Base-by-base conservation (phyloP, 2,329 filamentous ascomycete species). In the Ascochyta viciae-villosae region DNA sequence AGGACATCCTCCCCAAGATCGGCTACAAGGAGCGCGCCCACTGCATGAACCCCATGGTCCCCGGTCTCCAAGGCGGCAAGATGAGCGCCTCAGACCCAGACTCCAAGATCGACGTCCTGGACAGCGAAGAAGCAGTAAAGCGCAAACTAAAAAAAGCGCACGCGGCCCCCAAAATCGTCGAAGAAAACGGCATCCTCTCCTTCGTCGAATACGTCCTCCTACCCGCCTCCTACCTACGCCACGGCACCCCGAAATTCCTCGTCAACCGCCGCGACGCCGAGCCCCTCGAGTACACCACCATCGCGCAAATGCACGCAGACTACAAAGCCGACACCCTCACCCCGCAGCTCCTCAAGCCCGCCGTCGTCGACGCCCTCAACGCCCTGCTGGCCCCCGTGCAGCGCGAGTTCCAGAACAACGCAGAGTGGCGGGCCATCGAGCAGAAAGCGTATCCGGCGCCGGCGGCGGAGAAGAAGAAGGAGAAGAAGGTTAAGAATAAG, bases 81-180 rank as follows among this genome's bases (percentile, higher is more conserved):
- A 96, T 96, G 92, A 82, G 78, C 58, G 76, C 82, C 19, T 84
- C 86, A 56, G 89, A 91, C 65, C 77, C 79, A 66, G 89, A 93
- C 76, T 91, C 87, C 71, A 97, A 97, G 79, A 96, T 98, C 63
- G 95, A 98, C 72, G 83, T 98, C n/a, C 85, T 98, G 16, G 95
- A 98, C 71, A 64, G 84, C 0, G 80, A 89, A 0, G 91, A 96
- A 0, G 78, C 80, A 2, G 89, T 98, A 13, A 81, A 83, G 65
- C 92, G 89, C 81, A 77, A 77, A 60, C 63, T 77, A 16, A 88
- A 88, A 72, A 97, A 97, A 77, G 92, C 94, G 0, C 86, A 89
- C 60, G 90, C 90, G 22, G 85, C 86, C 15, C 92, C 92, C 29
- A 87, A 87, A 69, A 82, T 89, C 24, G 83, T 91, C 4, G 91